A percentile compares a stretch with the other conserved stretches of the same genome.
Evolutionary conservation across 148 eudicot species (phyloP).

Genomic region (Vaccinium myrtillus): DNA sequence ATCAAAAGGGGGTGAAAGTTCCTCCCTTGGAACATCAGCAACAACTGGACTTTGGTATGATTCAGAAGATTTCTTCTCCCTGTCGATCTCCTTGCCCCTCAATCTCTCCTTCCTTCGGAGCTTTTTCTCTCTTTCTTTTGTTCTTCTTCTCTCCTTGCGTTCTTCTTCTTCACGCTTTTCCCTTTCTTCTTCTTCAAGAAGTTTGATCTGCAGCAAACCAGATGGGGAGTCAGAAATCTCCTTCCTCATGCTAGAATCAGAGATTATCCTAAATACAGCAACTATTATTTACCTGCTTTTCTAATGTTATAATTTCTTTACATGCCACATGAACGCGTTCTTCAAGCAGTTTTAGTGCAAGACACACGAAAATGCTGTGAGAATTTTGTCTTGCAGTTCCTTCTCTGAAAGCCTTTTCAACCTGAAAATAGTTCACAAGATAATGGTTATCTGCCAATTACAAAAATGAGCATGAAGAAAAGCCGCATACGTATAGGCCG

Average conservation of each 20-base stretch:
- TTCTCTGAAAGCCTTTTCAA: slow-evolving; percentile 97
- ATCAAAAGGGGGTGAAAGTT: slow-evolving; percentile 30
- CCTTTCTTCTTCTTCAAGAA: slow-evolving; percentile 97
- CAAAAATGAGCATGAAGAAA: slow-evolving; percentile 11
- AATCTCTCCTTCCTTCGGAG: slow-evolving; percentile 91
- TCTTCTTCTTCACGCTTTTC: slow-evolving; percentile 97
- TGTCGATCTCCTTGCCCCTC: slow-evolving; percentile 74
- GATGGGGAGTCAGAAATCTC: slow-evolving; percentile 18
- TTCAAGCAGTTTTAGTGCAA: slow-evolving; percentile 86
- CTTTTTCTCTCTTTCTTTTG: slow-evolving; percentile 92
- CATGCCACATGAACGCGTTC: slow-evolving; percentile 94
- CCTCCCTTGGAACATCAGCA: slow-evolving; percentile 37
- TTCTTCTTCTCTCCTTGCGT: slow-evolving; percentile 84
- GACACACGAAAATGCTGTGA: slow-evolving; percentile 95
- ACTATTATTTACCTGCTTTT: slow-evolving; percentile 66
- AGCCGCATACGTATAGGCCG: neutral
- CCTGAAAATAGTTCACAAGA: slow-evolving; percentile 42
- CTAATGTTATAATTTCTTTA: slow-evolving; percentile 89
- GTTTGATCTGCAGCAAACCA: slow-evolving; percentile 58
- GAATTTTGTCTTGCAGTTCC: slow-evolving; percentile 99
- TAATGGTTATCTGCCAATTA: slow-evolving; percentile 9
- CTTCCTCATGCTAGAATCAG: neutral
- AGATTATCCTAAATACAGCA: neutral
- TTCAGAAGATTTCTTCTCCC: slow-evolving; percentile 53
- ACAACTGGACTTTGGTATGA: slow-evolving; percentile 33